A percentile compares a stretch with the other conserved stretches of the same genome.
Evolutionary conservation across 176 grass and related monocot species (phyloP).

Genomic region (Microstegium vimineum): DNA sequence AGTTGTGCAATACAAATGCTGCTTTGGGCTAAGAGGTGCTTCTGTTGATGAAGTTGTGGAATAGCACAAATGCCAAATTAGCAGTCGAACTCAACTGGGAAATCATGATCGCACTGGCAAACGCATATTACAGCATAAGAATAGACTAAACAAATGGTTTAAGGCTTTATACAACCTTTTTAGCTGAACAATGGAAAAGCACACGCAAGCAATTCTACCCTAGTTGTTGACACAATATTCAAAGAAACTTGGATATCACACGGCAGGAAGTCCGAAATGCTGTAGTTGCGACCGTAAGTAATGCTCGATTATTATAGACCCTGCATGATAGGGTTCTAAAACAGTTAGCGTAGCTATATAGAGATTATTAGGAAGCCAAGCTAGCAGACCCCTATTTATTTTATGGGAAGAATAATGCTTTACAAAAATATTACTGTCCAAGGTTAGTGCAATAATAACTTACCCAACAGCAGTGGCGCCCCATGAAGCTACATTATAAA

Average conservation of each 20-base stretch:
- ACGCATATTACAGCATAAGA: neutral
- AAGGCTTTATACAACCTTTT: neutral
- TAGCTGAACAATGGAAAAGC: slow-evolving; percentile 2
- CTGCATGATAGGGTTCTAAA: slow-evolving; percentile 21
- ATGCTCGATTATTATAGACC: slow-evolving; percentile 79
- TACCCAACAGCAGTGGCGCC: slow-evolving; percentile 88
- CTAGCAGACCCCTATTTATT: neutral
- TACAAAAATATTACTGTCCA: neutral
- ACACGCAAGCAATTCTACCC: neutral
- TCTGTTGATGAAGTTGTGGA: neutral
- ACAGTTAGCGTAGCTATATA: neutral
- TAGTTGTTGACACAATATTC: slow-evolving; percentile 18
- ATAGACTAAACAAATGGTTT: neutral
- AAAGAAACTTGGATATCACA: slow-evolving; percentile 74
- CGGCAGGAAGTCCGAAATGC: slow-evolving; percentile 61
- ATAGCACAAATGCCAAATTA: neutral
- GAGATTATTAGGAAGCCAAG: neutral
- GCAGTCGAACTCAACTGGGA: neutral
- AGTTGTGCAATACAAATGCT: neutral
- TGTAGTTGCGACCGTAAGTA: slow-evolving; percentile 54
- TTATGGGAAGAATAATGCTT: neutral
- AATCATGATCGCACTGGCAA: neutral
- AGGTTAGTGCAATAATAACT: neutral
- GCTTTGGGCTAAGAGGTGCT: neutral
- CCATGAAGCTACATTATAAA: slow-evolving; percentile 91